These are phyloP conservation scores for Aurantiochytrium sp. DNA, from an alignment of 108 stramenopile species.

Conservation along the genomic window DNA sequence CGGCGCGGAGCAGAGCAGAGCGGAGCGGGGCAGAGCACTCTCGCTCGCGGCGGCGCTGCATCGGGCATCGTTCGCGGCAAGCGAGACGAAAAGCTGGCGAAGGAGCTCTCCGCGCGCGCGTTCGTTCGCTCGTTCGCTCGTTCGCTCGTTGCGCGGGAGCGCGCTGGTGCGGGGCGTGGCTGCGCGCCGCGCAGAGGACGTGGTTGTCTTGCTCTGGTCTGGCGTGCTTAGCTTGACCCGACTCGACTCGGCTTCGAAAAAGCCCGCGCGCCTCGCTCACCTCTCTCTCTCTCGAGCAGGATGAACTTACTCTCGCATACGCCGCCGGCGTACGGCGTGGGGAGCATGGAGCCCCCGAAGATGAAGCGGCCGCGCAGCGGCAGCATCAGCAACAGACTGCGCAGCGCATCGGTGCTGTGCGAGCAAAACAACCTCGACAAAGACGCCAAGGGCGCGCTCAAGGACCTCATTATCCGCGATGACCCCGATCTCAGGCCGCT, in stretches of 20 bases:
- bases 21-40: too few relatives aligned
- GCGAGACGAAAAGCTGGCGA: too few relatives aligned
- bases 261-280: background rate
- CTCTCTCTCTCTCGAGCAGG: background rate
- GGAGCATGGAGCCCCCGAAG: conserved; percentile 31
- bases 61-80: too few relatives aligned
- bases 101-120: too few relatives aligned
- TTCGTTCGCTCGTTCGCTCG: too few relatives aligned
- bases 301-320: background rate
- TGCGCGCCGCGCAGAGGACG: too few relatives aligned
- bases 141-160: too few relatives aligned
- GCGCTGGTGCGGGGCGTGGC: too few relatives aligned
- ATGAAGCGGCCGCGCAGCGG: conserved; percentile 39
- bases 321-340: conserved; percentile 16
- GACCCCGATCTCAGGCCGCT: conserved; percentile 38
- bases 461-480: conserved; percentile 48
- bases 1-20: too few relatives aligned
- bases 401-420: conserved; percentile 45
- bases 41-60: too few relatives aligned
- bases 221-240: too few relatives aligned
- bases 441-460: conserved; percentile 46
- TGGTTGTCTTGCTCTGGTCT: too few relatives aligned
- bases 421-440: conserved; percentile 49
- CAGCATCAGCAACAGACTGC: conserved; percentile 34
- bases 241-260: background rate